phyloP scores from a whole-genome alignment of 2,329 filamentous ascomycete genomes.

The Trichoderma brevicompactum region DNA sequence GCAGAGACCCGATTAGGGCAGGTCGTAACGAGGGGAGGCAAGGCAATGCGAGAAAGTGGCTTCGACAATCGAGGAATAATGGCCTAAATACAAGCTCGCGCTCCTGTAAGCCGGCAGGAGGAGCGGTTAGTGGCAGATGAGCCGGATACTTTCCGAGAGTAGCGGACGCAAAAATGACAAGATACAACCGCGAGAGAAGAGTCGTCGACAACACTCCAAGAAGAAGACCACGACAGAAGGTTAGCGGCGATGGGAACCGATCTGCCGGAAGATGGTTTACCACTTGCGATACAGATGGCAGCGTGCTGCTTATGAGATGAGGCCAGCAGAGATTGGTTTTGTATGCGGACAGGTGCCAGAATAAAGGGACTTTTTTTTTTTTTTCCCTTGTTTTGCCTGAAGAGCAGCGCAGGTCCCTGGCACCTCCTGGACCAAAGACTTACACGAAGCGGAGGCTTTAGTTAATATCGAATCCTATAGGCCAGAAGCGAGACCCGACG shows the following conservation, averaged over 20 bases:
- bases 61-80: conserved; percentile 4
- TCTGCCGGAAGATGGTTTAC: neutral
- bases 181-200: neutral
- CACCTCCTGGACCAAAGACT: conserved; percentile 13
- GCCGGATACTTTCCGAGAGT: conserved; percentile 7
- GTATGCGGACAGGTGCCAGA: conserved; percentile 4
- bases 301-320: neutral
- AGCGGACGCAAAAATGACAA: neutral
- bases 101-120: conserved; percentile 7
- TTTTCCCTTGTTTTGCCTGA: neutral
- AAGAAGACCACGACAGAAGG: neutral
- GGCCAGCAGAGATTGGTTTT: neutral
- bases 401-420: conserved; percentile 7
- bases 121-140: conserved; percentile 3
- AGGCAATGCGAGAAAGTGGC: conserved; percentile 4
- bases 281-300: conserved; percentile 3
- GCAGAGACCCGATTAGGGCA: conserved; percentile 22
- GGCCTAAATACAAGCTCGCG: conserved; percentile 9
- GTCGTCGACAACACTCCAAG: neutral
- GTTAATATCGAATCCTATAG: conserved; percentile 18
- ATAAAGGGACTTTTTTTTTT: neutral
- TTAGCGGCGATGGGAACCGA: neutral
- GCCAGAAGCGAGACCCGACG: conserved; percentile 11
- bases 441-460: conserved; percentile 25
- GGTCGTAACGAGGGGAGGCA: conserved; percentile 11